These are phyloP conservation scores for Hypoxylon sp. DNA, from an alignment of 2,329 filamentous ascomycete species.

Conservation along the genomic window DNA sequence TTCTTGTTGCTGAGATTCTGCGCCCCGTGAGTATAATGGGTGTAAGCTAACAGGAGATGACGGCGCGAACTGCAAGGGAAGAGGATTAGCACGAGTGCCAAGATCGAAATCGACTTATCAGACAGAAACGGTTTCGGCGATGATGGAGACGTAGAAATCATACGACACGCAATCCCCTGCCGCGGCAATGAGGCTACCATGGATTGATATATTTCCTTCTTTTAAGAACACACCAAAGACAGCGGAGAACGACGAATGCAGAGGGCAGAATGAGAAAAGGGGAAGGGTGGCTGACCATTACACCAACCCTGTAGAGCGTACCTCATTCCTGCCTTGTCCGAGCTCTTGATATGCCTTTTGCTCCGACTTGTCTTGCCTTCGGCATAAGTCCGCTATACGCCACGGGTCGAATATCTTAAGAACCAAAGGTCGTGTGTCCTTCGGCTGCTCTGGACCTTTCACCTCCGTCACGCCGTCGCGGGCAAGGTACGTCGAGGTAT, in stretches of 20 bases:
- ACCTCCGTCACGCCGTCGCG: conserved; percentile 57
- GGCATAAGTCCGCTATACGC: conserved; percentile 3
- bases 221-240: not conserved
- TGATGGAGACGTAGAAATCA: not conserved
- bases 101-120: not conserved
- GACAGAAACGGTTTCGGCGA: not conserved
- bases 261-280: not conserved
- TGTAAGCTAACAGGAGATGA: not conserved
- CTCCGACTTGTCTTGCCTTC: conserved; percentile 6
- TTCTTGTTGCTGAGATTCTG: conserved; percentile 1
- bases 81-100: not conserved
- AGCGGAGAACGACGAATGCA: too few species aligned
- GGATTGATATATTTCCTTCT: not conserved
- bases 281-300: not conserved
- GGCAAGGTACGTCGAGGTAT: conserved; percentile 57
- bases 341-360: conserved; percentile 4
- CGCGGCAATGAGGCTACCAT: not conserved
- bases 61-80: not conserved
- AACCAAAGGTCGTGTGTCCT: conserved; percentile 3
- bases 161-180: not conserved
- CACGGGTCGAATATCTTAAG: conserved; percentile 5
- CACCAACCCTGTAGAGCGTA: not conserved
- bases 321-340: conserved; percentile 14
- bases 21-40: not conserved
- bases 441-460: not conserved